Percentiles rank a stretch among this genome's conserved stretches.
These are phyloP conservation scores for Zymoseptoria ardabiliae DNA, from an alignment of 2,329 filamentous ascomycete species.

Conservation along the genomic window DNA sequence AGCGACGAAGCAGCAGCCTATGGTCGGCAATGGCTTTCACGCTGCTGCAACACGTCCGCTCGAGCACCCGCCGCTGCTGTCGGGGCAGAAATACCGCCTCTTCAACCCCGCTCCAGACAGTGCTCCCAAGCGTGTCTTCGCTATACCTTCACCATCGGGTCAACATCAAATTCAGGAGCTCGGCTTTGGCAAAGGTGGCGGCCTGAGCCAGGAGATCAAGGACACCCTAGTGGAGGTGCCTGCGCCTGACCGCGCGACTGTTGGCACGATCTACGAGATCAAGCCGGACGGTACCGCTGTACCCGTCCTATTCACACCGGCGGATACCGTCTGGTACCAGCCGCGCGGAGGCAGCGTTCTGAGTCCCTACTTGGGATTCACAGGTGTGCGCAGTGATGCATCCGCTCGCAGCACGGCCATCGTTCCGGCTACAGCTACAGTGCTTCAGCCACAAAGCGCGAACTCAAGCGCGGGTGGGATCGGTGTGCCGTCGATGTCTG, in stretches of 20 bases:
- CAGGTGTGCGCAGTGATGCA: background rate
- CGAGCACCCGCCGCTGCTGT: too few species aligned
- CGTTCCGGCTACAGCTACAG: background rate
- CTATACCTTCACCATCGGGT: too few species aligned
- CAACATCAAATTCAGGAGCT: background rate
- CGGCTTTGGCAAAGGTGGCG: background rate
- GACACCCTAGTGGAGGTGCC: background rate
- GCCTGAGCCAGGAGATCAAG: background rate
- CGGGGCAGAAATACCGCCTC: too few species aligned
- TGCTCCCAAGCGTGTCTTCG: too few species aligned
- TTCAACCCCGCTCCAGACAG: too few species aligned
- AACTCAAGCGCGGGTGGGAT: background rate
- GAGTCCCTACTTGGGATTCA: background rate
- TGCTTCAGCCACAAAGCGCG: background rate
- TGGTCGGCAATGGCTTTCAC: too few species aligned
- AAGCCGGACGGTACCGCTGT: background rate
- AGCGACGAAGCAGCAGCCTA: too few species aligned
- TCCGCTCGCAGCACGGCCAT: too few species aligned
- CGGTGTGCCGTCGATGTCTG: background rate
- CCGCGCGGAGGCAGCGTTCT: background rate
- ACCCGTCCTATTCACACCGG: background rate
- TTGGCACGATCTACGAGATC: background rate
- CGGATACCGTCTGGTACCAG: background rate
- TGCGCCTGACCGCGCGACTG: background rate
- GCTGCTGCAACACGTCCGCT: too few species aligned